These are phyloP conservation scores for Lentinus brumalis DNA, from an alignment of 768 basidiomycete species.

Conservation along the genomic window DNA sequence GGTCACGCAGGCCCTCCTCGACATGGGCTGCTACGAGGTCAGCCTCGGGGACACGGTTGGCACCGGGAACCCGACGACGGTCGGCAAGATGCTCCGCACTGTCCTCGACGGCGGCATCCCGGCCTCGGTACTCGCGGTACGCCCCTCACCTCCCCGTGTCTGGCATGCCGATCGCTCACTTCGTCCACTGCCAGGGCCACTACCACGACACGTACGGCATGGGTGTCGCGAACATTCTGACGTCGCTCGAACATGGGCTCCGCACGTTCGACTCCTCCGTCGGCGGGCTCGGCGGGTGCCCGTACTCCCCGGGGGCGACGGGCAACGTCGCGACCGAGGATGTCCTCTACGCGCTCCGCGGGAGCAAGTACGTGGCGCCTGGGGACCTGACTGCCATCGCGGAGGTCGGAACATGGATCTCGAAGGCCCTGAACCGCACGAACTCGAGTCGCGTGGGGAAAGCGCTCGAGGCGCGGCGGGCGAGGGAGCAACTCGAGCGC, in stretches of 20 bases:
- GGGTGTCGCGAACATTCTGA: slow-evolving; percentile 73
- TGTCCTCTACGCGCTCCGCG: slow-evolving; percentile 79
- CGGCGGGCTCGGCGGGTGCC: slow-evolving; percentile 92
- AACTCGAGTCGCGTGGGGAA: slow-evolving; percentile 78
- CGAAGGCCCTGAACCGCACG: slow-evolving; percentile 59
- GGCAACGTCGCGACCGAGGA: slow-evolving; percentile 96
- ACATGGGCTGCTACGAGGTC: slow-evolving; percentile 95
- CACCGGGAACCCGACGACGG: slow-evolving; percentile 71
- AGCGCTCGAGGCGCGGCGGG: slow-evolving; percentile 60
- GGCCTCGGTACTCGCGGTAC: slow-evolving; percentile 68
- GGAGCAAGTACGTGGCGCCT: slow-evolving; percentile 56
- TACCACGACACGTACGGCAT: slow-evolving; percentile 93
- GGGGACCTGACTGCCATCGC: slow-evolving; percentile 71
- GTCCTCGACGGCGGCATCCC: slow-evolving; percentile 62
- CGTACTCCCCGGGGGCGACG: slow-evolving; percentile 94
- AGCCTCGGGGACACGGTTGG: slow-evolving; percentile 93
- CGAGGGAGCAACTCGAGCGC: slow-evolving; percentile 33
- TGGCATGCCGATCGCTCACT: not conserved
- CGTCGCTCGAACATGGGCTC: slow-evolving; percentile 72
- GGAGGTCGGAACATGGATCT: slow-evolving; percentile 85
- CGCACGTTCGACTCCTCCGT: slow-evolving; percentile 83
- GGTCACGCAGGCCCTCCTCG: slow-evolving; percentile 67
- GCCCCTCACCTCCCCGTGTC: slow-evolving; percentile 19
- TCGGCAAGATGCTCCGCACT: slow-evolving; percentile 69
- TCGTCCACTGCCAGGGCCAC: slow-evolving; percentile 37